These are phyloP conservation scores for Lactarius akahatsu DNA, from an alignment of 768 basidiomycete genomes.

Conservation along the genomic window DNA sequence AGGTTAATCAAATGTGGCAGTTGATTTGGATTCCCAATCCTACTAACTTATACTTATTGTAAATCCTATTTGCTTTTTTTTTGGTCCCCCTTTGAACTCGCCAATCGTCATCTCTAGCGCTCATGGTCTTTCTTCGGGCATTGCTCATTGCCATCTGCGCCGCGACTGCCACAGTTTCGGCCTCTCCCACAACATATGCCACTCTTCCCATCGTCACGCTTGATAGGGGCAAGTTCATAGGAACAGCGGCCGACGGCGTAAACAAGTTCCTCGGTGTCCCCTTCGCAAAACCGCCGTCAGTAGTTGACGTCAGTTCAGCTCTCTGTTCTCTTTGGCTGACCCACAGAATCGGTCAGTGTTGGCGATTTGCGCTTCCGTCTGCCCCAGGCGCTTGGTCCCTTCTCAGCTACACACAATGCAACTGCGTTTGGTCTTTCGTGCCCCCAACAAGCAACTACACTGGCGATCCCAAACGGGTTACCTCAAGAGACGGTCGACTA, in stretches of 20 bases:
- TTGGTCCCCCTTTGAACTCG: not conserved
- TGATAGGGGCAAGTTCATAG: conserved; percentile 35
- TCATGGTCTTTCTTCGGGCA: not conserved
- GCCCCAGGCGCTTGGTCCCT: conserved; percentile 31
- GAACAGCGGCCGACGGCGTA: conserved; percentile 31
- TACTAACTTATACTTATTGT: too few relatives aligned
- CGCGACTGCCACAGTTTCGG: not conserved
- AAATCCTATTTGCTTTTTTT: not conserved
- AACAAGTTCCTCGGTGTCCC: conserved; percentile 43
- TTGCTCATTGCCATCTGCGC: not conserved
- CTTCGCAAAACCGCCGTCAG: conserved; percentile 42
- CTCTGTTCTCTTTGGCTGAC: not conserved
- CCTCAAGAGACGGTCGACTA: conserved; percentile 7
- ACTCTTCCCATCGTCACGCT: conserved; percentile 32
- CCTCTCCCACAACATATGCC: not conserved
- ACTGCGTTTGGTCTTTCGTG: conserved; percentile 31
- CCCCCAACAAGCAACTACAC: conserved; percentile 29
- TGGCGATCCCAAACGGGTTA: not conserved
- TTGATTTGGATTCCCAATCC: not conserved
- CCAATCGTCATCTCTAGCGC: not conserved
- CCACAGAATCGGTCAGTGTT: conserved; percentile 30
- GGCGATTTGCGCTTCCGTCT: conserved; percentile 40
- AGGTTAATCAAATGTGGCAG: too few relatives aligned
- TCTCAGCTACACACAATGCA: conserved; percentile 25
- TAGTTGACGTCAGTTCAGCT: not conserved